These are phyloP conservation scores for Ophiorrhiza pumila DNA, from an alignment of 257 asterid genomes.

Conservation along the genomic window DNA sequence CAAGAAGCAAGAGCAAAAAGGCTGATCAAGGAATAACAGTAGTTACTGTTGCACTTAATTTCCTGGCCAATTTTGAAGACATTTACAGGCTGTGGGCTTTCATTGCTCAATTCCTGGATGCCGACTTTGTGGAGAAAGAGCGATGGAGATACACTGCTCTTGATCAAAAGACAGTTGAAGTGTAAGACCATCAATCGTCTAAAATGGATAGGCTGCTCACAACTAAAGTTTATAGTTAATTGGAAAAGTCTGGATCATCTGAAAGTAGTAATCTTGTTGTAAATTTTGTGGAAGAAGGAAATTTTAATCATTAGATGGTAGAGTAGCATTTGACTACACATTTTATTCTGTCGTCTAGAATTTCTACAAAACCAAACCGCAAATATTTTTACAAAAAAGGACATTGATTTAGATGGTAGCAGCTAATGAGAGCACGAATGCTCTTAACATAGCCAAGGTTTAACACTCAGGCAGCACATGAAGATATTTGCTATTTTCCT, in stretches of 20 bases:
- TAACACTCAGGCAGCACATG: background rate
- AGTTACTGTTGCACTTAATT: conserved; percentile 69
- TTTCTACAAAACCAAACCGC: background rate
- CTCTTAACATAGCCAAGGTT: background rate
- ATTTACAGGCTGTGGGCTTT: conserved; percentile 79
- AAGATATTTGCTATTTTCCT: background rate
- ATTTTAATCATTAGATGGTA: background rate
- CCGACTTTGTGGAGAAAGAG: conserved; percentile 93
- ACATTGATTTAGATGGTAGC: background rate
- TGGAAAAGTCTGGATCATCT: background rate
- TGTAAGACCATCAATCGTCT: conserved; percentile 23
- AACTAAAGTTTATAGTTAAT: background rate
- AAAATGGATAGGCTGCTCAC: background rate
- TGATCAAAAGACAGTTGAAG: conserved; percentile 72
- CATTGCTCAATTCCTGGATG: conserved; percentile 79
- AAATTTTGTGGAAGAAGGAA: background rate
- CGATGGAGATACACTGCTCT: conserved; percentile 89
- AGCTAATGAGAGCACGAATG: background rate
- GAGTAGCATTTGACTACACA: background rate
- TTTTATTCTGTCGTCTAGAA: background rate
- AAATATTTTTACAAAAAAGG: no score
- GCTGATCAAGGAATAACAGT: conserved; percentile 39
- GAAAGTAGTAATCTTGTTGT: background rate
- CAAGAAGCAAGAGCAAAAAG: conserved; percentile 24
- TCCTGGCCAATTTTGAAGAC: conserved; percentile 79